phyloP scores from a whole-genome alignment of 306 rosid genomes.

The Ceratonia siliqua region DNA sequence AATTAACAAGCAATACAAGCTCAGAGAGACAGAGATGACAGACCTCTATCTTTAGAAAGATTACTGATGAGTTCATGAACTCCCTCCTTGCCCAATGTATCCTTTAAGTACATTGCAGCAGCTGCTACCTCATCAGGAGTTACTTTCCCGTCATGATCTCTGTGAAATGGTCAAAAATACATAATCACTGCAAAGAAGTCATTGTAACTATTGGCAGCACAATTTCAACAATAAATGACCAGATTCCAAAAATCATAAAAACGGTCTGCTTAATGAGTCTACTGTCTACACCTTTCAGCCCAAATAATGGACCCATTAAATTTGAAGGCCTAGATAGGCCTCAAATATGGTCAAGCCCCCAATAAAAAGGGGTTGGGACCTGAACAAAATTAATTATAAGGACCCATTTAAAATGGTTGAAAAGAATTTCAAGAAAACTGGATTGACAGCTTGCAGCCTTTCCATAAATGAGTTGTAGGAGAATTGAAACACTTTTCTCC shows the following conservation, averaged over 20 bases:
- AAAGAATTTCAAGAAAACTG: background rate
- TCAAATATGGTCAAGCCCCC: background rate
- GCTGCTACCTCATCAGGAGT: slow-evolving; percentile 96
- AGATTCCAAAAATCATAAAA: background rate
- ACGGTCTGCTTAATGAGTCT: background rate
- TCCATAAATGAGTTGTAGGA: background rate
- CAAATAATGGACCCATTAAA: background rate
- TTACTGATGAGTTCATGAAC: slow-evolving; percentile 85
- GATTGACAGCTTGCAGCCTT: too few relatives aligned
- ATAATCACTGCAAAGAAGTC: too few relatives aligned
- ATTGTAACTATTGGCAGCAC: background rate
- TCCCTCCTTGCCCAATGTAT: slow-evolving; percentile 92
- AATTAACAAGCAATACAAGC: background rate
- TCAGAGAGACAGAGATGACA: background rate
- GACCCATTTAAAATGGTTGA: background rate
- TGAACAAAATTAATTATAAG: background rate
- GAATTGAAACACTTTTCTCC: background rate
- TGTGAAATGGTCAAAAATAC: too few relatives aligned
- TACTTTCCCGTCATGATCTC: slow-evolving; percentile 96
- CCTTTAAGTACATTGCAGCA: slow-evolving; percentile 87
- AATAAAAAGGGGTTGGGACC: background rate
- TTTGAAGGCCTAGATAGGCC: background rate
- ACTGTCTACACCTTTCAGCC: background rate
- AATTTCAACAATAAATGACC: background rate
- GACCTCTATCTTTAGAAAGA: slow-evolving; percentile 91